phyloP scores from a whole-genome alignment of 2,329 filamentous ascomycete genomes.

The Colletotrichum sojae region DNA sequence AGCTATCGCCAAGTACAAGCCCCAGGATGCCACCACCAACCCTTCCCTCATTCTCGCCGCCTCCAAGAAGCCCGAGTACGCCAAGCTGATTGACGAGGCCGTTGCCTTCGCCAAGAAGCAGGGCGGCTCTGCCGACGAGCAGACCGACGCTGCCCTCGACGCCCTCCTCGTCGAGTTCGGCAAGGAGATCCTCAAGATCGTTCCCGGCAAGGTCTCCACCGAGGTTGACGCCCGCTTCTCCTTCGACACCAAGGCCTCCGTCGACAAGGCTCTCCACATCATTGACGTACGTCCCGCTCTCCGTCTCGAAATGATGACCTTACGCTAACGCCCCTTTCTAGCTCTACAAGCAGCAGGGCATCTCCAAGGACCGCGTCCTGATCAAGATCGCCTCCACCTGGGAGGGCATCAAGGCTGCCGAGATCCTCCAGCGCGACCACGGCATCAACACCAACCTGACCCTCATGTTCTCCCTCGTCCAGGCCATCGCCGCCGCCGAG shows the following conservation, averaged over 20 bases:
- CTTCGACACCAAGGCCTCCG: slow-evolving; percentile 92
- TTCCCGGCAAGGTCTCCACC: slow-evolving; percentile 98
- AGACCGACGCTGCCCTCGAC: slow-evolving; percentile 94
- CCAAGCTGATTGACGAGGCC: slow-evolving; percentile 88
- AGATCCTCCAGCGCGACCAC: slow-evolving; percentile 96
- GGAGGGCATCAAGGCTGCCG: slow-evolving; percentile 99
- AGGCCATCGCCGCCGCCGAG: slow-evolving; percentile 97
- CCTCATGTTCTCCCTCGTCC: slow-evolving; percentile 95
- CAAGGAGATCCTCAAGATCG: slow-evolving; percentile 95
- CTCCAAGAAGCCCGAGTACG: slow-evolving; percentile 98
- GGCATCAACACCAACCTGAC: slow-evolving; percentile 99
- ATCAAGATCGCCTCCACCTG: slow-evolving; percentile 99
- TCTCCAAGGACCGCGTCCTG: slow-evolving; percentile 92
- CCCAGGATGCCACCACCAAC: slow-evolving; percentile 99
- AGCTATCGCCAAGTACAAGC: slow-evolving; percentile 99
- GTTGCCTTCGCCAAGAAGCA: slow-evolving; percentile 87
- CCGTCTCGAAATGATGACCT: too few species aligned
- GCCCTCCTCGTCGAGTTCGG: slow-evolving; percentile 97
- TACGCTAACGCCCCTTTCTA: slow-evolving; percentile 58
- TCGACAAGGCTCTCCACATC: slow-evolving; percentile 96
- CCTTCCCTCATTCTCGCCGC: slow-evolving; percentile 98
- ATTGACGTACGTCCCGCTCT: slow-evolving; percentile 78
- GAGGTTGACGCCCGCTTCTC: slow-evolving; percentile 98
- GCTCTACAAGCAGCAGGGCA: slow-evolving; percentile 95
- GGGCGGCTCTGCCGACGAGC: slow-evolving; percentile 77